These are phyloP conservation scores for Cordia subcordata DNA, from an alignment of 257 asterid species.

Conservation along the genomic window DNA sequence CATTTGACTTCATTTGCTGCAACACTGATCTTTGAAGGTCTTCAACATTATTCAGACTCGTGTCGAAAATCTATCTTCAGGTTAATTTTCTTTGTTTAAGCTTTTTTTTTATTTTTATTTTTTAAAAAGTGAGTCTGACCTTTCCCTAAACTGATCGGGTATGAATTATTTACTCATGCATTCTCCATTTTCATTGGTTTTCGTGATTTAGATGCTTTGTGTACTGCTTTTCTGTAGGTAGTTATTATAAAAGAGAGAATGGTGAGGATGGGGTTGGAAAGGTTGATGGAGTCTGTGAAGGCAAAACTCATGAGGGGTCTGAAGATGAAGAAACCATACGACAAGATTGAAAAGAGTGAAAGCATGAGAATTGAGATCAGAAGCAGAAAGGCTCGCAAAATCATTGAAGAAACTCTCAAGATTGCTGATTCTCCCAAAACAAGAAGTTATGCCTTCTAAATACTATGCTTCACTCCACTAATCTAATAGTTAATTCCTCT, in stretches of 20 bases:
- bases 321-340: slow-evolving; percentile 42
- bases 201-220: background rate
- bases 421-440: slow-evolving; percentile 81
- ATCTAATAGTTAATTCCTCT: background rate
- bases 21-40: background rate
- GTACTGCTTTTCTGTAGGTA: slow-evolving; percentile 1
- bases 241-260: no score
- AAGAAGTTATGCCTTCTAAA: slow-evolving; percentile 48
- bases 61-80: no score
- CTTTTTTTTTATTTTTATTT: no score
- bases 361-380: slow-evolving; percentile 79
- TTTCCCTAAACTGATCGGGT: no score
- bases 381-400: slow-evolving; percentile 73
- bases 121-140: no score
- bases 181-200: no score
- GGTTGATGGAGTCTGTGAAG: slow-evolving; percentile 45
- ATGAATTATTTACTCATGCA: no score
- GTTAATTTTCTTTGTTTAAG: no score
- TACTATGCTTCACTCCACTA: background rate
- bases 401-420: slow-evolving; percentile 62
- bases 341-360: slow-evolving; percentile 78
- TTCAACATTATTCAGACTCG: no score
- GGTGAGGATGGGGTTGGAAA: slow-evolving; percentile 43
- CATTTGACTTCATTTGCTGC: background rate
- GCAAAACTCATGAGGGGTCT: slow-evolving; percentile 36